Base-by-base conservation (phyloP, 352 stramenopile genomes). In the Phytophthora fragariae region DNA sequence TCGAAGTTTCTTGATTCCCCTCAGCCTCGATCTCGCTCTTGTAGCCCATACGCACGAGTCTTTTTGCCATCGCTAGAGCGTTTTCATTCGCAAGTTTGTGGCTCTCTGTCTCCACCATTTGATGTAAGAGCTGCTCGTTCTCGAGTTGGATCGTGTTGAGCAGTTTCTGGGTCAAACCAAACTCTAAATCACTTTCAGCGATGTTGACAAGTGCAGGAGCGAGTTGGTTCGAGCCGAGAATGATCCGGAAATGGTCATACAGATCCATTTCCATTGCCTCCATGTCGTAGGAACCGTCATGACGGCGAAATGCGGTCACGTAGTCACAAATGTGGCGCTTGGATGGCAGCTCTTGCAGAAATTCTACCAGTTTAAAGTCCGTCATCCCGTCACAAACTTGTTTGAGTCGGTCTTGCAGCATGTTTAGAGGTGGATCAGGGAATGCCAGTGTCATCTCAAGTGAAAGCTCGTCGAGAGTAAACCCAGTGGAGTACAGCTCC, bases 261-360 rank as follows among this genome's bases (percentile, higher is more conserved):
- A 95, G 63, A 61, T 96, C 88, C 2, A 47, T 78, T 24, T 92
- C 79, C 55, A 96, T 74, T 0, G 70, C 61, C 6, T 83, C 65
- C 2, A 76, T 44, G 33, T 94, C 82, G 50, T 92, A 93, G 0
- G 72, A 82, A 0, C 84, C 81, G 31, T 93, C 82, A 27, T 70
- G 68, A 1, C 75, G 75, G 19, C 83, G 77, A 59, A 96, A 96
- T 5, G 60, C 60, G 4, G 57, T 67, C 0, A 83, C 74, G 39
- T 98, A 98, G 19, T 79, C 79, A 27, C 97, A 92, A 33, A 98
- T 85, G 35, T 98, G 91, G 3, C 90, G 91, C 68, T 98, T 98
- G 0, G 92, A 97, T 1, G 94, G 94, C 5, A 98, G 67, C 74
- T 98, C 94, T 33, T 96, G 81, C 2, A 98, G 80, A 46, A 98